Evolutionary conservation across 2,329 filamentous ascomycete genomes (phyloP).

Genomic region (Pseudogymnoascus sp.): DNA sequence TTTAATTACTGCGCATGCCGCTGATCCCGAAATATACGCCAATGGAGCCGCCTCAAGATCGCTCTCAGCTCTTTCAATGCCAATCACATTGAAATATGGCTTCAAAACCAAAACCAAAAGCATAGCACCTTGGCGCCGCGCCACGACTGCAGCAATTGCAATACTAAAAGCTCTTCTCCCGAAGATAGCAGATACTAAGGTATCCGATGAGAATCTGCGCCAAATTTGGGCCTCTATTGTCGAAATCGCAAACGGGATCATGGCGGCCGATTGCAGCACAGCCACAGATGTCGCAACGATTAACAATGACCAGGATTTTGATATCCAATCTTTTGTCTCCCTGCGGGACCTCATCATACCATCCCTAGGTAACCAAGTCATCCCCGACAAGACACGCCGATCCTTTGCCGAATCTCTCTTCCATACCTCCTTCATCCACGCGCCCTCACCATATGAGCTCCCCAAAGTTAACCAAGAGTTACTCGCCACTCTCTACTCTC

Average conservation of each 20-base stretch:
- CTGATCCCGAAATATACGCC: conserved; percentile 59
- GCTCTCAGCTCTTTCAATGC: conserved; percentile 57
- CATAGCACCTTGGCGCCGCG: conserved; percentile 68
- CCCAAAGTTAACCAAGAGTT: conserved; percentile 42
- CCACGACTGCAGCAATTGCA: conserved; percentile 61
- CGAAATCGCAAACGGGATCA: conserved; percentile 58
- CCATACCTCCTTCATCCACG: conserved; percentile 71
- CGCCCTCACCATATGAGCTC: conserved; percentile 48
- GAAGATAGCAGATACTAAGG: conserved; percentile 42
- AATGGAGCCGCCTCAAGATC: conserved; percentile 58
- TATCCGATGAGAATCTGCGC: conserved; percentile 40
- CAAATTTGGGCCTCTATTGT: conserved; percentile 65
- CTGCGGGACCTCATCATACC: conserved; percentile 68
- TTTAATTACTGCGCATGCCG: conserved; percentile 50
- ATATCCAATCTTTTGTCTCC: conserved; percentile 64
- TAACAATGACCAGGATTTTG: conserved; percentile 65
- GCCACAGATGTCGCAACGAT: conserved; percentile 30
- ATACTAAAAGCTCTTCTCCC: conserved; percentile 60
- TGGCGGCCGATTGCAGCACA: conserved; percentile 51
- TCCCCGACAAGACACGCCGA: conserved; percentile 60
- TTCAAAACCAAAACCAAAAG: conserved; percentile 66
- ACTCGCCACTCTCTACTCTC: conserved; percentile 53
- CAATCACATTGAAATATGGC: conserved; percentile 72
- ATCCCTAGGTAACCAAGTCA: conserved; percentile 54
- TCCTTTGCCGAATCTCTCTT: conserved; percentile 72